Evolutionary conservation across 306 rosid species (phyloP), one percentile per base, ranked within the genome.

Genomic region (Carpinus fangiana): DNA sequence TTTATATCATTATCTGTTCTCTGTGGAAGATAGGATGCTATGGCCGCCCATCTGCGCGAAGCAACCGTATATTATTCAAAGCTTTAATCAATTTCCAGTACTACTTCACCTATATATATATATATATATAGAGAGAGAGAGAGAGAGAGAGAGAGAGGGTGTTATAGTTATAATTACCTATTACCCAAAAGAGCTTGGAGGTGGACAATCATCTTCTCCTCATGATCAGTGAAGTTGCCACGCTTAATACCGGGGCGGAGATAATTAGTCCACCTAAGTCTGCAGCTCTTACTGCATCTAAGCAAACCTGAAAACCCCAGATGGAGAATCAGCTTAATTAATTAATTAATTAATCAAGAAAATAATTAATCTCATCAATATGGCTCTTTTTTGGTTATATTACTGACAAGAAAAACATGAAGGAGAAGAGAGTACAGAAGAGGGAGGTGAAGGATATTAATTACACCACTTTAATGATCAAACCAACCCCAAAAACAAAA

Each of bases 111-210:
- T 45, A 45, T 45, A 45, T 45, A 9, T 7, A 45, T 45, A 45
- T 45, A 9, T 45, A 45, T 45, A 3, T 4, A 8, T 1, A 56
- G 31, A 11, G 14, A 59, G 26, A 36, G 12, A 34, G 20, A 23
- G 50, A 45, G 47, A 56, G 61, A 72, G 17, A 41, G 68, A 34
- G 3, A 47, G 56, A 70, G 62, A 73, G 68, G 72, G 11, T 2
- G 18, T 31, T 31, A 21, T 0, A 62, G 4, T 23, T 23, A 23
- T 2, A 14, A 51, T 55, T 69, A 90, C 98, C 97, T 88, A 47
- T 94, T 94, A 5, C 98, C 97, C 21, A 94, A 54, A 79, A 94
- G 95, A 75, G 98, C 98, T 90, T 94, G 98, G 59, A 94, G 97
- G 73, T 92, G 97, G 78, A 92, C 59, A 1, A 94, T 94, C 93